These are phyloP conservation scores for Secale cereale DNA, from an alignment of 176 grass and related monocot genomes.

Conservation along the genomic window DNA sequence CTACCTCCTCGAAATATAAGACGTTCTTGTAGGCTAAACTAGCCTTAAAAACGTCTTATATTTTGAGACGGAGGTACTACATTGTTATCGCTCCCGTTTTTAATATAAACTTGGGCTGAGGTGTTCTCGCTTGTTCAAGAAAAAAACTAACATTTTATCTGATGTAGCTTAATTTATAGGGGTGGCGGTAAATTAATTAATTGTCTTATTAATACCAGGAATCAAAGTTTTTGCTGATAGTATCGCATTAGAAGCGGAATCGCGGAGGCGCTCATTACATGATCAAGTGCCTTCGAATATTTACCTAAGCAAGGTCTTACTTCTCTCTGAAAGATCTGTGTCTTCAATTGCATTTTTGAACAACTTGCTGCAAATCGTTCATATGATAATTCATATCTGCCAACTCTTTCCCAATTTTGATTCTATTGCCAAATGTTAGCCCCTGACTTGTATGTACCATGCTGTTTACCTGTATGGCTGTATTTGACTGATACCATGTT, in stretches of 20 bases:
- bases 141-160: background rate
- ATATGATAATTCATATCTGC: slow-evolving; percentile 10
- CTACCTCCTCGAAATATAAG: no score
- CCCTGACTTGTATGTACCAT: slow-evolving; percentile 2
- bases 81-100: background rate
- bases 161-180: background rate
- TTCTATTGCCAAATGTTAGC: slow-evolving; percentile 8
- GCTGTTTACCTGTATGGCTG: slow-evolving; percentile 10
- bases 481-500: slow-evolving; percentile 7
- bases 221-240: slow-evolving; percentile 68
- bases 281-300: slow-evolving; percentile 59
- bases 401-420: background rate
- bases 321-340: slow-evolving; percentile 5
- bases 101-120: background rate
- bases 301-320: slow-evolving; percentile 56
- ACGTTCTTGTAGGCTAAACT: no score
- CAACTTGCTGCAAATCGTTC: background rate
- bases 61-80: background rate
- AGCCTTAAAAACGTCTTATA: no score
- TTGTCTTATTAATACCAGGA: slow-evolving; percentile 40
- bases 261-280: slow-evolving; percentile 48
- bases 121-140: background rate
- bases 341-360: slow-evolving; percentile 7
- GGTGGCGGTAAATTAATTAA: background rate
- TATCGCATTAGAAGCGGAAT: slow-evolving; percentile 72